phyloP scores from a whole-genome alignment of 2,329 filamentous ascomycete genomes.

The Ustulina deusta region DNA sequence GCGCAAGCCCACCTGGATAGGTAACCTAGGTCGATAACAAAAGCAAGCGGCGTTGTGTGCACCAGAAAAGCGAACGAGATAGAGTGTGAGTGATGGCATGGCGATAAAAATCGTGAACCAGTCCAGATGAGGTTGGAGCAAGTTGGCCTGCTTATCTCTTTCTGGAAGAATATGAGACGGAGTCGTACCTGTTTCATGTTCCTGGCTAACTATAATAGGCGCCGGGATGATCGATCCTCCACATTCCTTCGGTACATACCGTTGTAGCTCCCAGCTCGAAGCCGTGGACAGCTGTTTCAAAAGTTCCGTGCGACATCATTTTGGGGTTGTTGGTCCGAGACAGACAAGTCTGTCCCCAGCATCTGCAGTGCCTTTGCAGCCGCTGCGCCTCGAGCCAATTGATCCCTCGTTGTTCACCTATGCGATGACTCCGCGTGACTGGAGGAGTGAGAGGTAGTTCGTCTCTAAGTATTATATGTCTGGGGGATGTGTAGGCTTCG shows the following conservation, averaged over 20 bases:
- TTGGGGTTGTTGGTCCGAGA: slow-evolving; percentile 37
- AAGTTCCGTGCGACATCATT: slow-evolving; percentile 35
- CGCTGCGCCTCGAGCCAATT: slow-evolving; percentile 31
- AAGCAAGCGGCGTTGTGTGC: background rate
- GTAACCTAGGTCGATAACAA: background rate
- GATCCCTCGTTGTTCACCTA: slow-evolving; percentile 13
- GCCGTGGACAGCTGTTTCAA: slow-evolving; percentile 45
- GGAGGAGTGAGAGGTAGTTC: slow-evolving; percentile 1
- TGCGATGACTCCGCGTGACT: slow-evolving; percentile 6
- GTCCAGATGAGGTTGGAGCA: slow-evolving; percentile 26
- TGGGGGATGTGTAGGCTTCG: background rate
- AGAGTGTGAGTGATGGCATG: slow-evolving; percentile 16
- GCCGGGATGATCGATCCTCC: slow-evolving; percentile 33
- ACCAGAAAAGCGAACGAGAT: background rate
- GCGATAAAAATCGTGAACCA: background rate
- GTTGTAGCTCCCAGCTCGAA: slow-evolving; percentile 34
- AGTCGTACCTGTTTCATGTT: slow-evolving; percentile 48
- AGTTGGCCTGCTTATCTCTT: slow-evolving; percentile 39
- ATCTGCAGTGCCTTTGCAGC: slow-evolving; percentile 26
- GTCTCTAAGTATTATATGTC: background rate
- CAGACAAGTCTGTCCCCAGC: slow-evolving; percentile 29
- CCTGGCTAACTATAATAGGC: slow-evolving; percentile 42
- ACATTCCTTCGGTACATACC: slow-evolving; percentile 31
- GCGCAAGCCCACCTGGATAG: background rate
- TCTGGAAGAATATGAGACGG: slow-evolving; percentile 49